These are phyloP conservation scores for Eucalyptus grandis DNA, from an alignment of 345 rosid genomes.

Conservation along the genomic window DNA sequence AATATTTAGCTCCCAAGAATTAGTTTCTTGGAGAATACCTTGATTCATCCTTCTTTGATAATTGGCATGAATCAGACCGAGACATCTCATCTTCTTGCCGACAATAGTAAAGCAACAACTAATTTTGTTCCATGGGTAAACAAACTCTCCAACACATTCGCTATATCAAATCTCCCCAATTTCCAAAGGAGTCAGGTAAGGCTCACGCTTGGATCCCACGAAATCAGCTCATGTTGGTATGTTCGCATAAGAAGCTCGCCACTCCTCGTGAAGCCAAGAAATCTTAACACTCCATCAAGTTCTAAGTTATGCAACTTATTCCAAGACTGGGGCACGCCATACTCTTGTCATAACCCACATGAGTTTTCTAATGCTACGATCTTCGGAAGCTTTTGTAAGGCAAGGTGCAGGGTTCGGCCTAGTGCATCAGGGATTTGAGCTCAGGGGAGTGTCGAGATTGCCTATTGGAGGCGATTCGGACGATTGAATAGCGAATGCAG, in stretches of 20 bases:
- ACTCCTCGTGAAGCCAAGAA: neutral
- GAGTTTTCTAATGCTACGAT: no score
- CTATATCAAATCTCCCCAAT: neutral
- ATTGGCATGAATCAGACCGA: neutral
- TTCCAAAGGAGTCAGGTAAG: neutral
- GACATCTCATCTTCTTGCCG: neutral
- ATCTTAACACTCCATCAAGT: neutral
- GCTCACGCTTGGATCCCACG: neutral
- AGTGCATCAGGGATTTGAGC: constrained; percentile 71
- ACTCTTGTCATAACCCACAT: neutral
- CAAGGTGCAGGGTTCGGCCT: constrained; percentile 68
- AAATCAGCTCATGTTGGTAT: neutral
- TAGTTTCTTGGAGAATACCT: neutral
- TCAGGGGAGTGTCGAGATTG: constrained; percentile 63
- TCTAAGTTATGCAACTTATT: neutral
- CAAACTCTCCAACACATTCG: neutral
- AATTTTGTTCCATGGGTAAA: neutral
- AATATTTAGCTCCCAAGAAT: no score
- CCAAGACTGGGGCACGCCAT: neutral
- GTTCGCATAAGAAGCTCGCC: neutral
- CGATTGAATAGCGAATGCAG: constrained; percentile 65
- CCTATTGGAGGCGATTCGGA: constrained; percentile 44
- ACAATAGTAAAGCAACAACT: neutral
- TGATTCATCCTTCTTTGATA: neutral
- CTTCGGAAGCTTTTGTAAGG: no score